Evolutionary conservation across 441 rosid species (phyloP).

Genomic region (Melastoma candidum): DNA sequence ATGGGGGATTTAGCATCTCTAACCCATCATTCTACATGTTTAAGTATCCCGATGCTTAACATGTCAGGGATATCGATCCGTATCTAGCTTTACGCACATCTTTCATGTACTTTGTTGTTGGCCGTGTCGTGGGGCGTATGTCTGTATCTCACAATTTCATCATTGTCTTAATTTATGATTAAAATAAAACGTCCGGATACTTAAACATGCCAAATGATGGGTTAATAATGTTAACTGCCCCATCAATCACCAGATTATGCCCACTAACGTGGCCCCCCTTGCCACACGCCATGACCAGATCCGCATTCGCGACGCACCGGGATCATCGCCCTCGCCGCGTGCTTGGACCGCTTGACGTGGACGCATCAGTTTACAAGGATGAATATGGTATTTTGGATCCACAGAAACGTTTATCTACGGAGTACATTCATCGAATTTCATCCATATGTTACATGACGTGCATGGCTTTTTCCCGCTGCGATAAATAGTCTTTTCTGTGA

Average conservation of each 20-base stretch:
- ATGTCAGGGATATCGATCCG: not conserved
- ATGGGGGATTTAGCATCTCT: constrained; percentile 30
- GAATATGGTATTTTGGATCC: too few species aligned
- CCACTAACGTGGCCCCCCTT: constrained; percentile 47
- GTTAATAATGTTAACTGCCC: constrained; percentile 19
- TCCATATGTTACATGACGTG: too few species aligned
- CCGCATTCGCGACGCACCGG: constrained; percentile 31
- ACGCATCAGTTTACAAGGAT: too few species aligned
- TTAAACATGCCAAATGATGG: not conserved
- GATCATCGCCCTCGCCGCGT: constrained; percentile 4
- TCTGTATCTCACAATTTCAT: too few species aligned
- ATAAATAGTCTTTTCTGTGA: too few species aligned
- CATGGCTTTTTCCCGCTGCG: too few species aligned
- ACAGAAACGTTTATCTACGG: too few species aligned
- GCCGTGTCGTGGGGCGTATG: too few species aligned
- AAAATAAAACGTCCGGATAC: not conserved
- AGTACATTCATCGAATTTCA: too few species aligned
- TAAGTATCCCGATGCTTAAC: constrained; percentile 1
- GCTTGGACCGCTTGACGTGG: not conserved
- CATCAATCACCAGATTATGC: constrained; percentile 44
- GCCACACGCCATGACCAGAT: constrained; percentile 39
- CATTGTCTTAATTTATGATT: too few species aligned
- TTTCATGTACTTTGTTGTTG: too few species aligned
- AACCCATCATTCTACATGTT: constrained; percentile 16
- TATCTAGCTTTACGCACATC: too few species aligned